Evolutionary conservation across 768 basidiomycete genomes (phyloP).

Genomic region (Kockovaella imperatae): DNA sequence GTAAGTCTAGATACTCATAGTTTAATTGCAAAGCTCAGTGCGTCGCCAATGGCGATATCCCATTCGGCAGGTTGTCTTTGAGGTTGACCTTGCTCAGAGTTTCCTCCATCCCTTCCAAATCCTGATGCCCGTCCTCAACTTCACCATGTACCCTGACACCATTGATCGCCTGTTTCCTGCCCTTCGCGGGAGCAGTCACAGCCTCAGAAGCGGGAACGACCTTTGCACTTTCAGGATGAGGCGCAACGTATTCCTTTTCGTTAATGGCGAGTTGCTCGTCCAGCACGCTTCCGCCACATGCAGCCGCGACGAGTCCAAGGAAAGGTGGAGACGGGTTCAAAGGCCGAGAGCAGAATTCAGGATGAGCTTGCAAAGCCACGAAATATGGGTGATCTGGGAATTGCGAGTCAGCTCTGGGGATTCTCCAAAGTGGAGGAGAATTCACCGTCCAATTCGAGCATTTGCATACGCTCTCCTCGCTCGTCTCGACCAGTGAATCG

Average conservation of each 20-base stretch:
- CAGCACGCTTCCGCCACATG: conserved; percentile 55
- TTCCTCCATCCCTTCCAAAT: conserved; percentile 14
- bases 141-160: conserved; percentile 22
- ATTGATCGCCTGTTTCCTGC: conserved; percentile 24
- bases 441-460: conserved; percentile 75
- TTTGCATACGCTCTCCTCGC: conserved; percentile 94
- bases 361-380: conserved; percentile 88
- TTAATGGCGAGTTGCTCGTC: conserved; percentile 68
- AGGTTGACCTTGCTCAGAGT: conserved; percentile 14
- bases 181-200: conserved; percentile 33
- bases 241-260: conserved; percentile 43
- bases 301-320: conserved; percentile 87
- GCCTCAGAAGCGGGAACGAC: conserved; percentile 38
- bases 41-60: too few relatives aligned
- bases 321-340: conserved; percentile 95
- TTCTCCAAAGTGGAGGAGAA: conserved; percentile 12
- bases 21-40: too few relatives aligned
- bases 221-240: conserved; percentile 42
- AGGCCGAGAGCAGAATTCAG: conserved; percentile 96
- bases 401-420: background rate
- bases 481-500: conserved; percentile 83
- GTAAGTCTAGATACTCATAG: too few relatives aligned
- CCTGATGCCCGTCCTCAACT: conserved; percentile 9
- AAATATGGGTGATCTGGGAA: conserved; percentile 82
- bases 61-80: conserved; percentile 5